A percentile compares a stretch with the other conserved stretches of the same genome.
These are phyloP conservation scores for Diaporthe velutina DNA, from an alignment of 2,329 filamentous ascomycete species.

Conservation along the genomic window DNA sequence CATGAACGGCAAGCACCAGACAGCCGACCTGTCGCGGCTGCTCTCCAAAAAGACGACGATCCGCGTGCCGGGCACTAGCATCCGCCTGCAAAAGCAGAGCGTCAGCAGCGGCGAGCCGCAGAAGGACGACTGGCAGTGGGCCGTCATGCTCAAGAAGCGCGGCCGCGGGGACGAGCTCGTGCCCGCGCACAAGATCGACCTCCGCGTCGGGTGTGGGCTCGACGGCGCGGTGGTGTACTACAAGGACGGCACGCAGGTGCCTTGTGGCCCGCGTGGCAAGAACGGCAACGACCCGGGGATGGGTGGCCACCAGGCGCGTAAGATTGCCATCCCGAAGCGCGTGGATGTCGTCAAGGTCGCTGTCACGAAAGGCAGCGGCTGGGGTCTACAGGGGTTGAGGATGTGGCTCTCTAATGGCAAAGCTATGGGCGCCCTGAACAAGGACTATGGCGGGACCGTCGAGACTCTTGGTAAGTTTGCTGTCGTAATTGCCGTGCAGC, in stretches of 20 bases:
- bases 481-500: too few species aligned
- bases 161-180: slow-evolving; percentile 49
- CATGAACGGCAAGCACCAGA: slow-evolving; percentile 55
- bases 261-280: slow-evolving; percentile 53
- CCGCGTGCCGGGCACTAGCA: slow-evolving; percentile 52
- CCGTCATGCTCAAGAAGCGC: slow-evolving; percentile 49
- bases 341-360: slow-evolving; percentile 49
- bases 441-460: background rate
- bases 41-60: slow-evolving; percentile 50
- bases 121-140: slow-evolving; percentile 46
- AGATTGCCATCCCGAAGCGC: slow-evolving; percentile 44
- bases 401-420: slow-evolving; percentile 25
- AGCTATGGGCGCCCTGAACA: slow-evolving; percentile 13
- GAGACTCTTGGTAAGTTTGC: slow-evolving; percentile 16
- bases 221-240: slow-evolving; percentile 62
- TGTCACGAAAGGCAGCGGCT: slow-evolving; percentile 43
- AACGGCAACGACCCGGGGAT: slow-evolving; percentile 43
- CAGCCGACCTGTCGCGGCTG: slow-evolving; percentile 51
- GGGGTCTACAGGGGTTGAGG: background rate
- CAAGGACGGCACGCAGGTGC: slow-evolving; percentile 55
- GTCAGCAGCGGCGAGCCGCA: slow-evolving; percentile 39
- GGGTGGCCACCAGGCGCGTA: slow-evolving; percentile 48
- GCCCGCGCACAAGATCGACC: slow-evolving; percentile 57
- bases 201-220: slow-evolving; percentile 57
- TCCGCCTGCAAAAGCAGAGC: slow-evolving; percentile 55